Evolutionary conservation across 2,329 filamentous ascomycete genomes (phyloP), one percentile per base, ranked within the genome.

Genomic region (Sporothrix pseudoabietina): DNA sequence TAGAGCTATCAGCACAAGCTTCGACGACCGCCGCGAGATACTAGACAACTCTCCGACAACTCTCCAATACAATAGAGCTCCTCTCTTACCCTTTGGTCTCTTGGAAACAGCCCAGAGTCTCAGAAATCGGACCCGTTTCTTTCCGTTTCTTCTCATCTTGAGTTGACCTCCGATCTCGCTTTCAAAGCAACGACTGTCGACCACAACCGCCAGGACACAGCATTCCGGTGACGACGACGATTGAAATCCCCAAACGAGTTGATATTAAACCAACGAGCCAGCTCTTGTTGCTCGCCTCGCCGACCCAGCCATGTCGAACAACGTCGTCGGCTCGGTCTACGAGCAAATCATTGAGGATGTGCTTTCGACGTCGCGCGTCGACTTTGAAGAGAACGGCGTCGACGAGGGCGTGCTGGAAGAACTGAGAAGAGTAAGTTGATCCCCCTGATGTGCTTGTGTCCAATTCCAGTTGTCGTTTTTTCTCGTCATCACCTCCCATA

Each of bases 321-420:
- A 81, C 65, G 82, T 83, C 19, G 88, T 90, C 85, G 96, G 96
- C 79, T 84, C 85, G 77, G 91, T 98, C 79, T 99, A 98, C 83
- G 86, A 90, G 82, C 85, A 87, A 79, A 90, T 92, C 82, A 92
- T 92, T 80, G 86, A 91, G 76, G 93, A 96, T 84, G 94, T 99
- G 81, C 93, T 98, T 82, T 91, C 95, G 78, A 92, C 92, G 77
- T 98, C 95, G 79, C 89, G 93, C 80, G 92, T 95, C 80, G 96
- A 98, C 83, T 98, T 99, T 81, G 96, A 99, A 82, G 96, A 99
- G 84, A 94, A 92, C 78, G 96, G 96, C 78, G 92, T 98, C 77
- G 94, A 97, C 78, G 92, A 95, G 81, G 86, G 89, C 78, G 95
- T 95, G 70, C 85, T 99, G 79, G 90, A 95, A 77, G 93, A 97